Base-by-base conservation (phyloP, 1,284 basidiomycete genomes). In the Trametes hirsuta region DNA sequence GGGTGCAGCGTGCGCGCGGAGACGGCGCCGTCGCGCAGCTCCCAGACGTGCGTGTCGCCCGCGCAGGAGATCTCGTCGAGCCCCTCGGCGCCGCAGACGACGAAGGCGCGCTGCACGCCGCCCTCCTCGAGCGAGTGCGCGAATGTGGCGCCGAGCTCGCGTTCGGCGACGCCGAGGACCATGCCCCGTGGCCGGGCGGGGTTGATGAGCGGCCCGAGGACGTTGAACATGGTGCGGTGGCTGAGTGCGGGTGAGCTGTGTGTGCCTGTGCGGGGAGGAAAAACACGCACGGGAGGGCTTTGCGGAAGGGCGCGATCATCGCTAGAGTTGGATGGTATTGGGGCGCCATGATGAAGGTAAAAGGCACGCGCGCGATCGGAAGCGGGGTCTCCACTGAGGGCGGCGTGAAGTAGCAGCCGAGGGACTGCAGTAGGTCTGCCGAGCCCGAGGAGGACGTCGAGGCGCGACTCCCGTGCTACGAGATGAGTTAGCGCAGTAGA, bases 51-150 rank as follows among this genome's bases (percentile, higher is more conserved):
- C 10, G 95, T 97, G n/a, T 90, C 85, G 0, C 97, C 97, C 4
- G 88, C 94, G 71, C 93, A 94, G 70, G 91, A 94, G 71, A 99
- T 94, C 80, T 99, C 97, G 74, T 98, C 97, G 45, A 99, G 81
- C 1, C 87, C 87, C 74, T 99, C 97, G 48, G 85, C 85, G 1
- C 97, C 97, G 69, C 96, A 98, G 0, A 98, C 97, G 39, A 99
- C 95, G 67, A 97, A 80, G 6, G 95, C 96, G 25, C 91, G 85
- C 68, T 88, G 78, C 11, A 95, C 91, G 15, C 91, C 88, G 22
- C 83, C 82, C 14, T 85, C 83, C 1, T 75, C 71, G 44, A 98
- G 76, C 0, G 92, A 90, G 62, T 87, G 81, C 0, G 93, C 95
- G 71, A 97, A 98, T 0, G 92, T 88, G 6, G 81, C 74, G 0